A percentile compares a stretch with the other conserved stretches of the same genome.
phyloP scores from a whole-genome alignment of 2,329 filamentous ascomycete species.

The Paecilomyces formosus region DNA sequence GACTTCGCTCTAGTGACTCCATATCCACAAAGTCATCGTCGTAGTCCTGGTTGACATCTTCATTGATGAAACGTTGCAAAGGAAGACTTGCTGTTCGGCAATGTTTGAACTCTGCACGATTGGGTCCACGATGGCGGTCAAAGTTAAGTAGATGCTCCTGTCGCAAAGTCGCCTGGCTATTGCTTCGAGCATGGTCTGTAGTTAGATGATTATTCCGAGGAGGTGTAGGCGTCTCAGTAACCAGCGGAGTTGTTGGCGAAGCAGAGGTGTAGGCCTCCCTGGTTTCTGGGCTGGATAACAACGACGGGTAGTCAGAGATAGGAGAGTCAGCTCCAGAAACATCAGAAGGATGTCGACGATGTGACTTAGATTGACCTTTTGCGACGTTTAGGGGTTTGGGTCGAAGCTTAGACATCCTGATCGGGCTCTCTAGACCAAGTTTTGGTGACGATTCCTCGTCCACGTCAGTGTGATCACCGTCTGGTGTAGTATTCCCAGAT shows the following conservation, averaged over 20 bases:
- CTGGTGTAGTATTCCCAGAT: background rate
- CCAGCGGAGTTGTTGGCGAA: slow-evolving; percentile 6
- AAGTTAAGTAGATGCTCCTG: slow-evolving; percentile 23
- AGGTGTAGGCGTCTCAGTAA: slow-evolving; percentile 16
- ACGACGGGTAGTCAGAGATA: slow-evolving; percentile 23
- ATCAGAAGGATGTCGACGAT: slow-evolving; percentile 12
- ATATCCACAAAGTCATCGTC: slow-evolving; percentile 4
- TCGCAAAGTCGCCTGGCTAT: slow-evolving; percentile 20
- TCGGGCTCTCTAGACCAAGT: background rate
- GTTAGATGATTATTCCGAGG: slow-evolving; percentile 12
- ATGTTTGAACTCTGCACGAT: slow-evolving; percentile 17
- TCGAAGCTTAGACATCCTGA: background rate
- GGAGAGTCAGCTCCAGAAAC: slow-evolving; percentile 20
- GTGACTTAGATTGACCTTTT: background rate
- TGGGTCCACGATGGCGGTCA: slow-evolving; percentile 16
- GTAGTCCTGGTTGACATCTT: slow-evolving; percentile 22
- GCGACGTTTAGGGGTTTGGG: background rate
- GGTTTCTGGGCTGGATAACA: slow-evolving; percentile 22
- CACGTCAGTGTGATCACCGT: background rate
- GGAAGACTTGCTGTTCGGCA: slow-evolving; percentile 28
- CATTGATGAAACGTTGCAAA: slow-evolving; percentile 33
- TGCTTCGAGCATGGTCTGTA: slow-evolving; percentile 11
- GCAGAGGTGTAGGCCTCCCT: slow-evolving; percentile 11
- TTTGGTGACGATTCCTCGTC: background rate
- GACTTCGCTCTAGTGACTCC: background rate